A percentile compares a stretch with the other conserved stretches of the same genome.
Evolutionary conservation across 2,329 filamentous ascomycete species (phyloP).

Genomic region (Penicillium frequentans): DNA sequence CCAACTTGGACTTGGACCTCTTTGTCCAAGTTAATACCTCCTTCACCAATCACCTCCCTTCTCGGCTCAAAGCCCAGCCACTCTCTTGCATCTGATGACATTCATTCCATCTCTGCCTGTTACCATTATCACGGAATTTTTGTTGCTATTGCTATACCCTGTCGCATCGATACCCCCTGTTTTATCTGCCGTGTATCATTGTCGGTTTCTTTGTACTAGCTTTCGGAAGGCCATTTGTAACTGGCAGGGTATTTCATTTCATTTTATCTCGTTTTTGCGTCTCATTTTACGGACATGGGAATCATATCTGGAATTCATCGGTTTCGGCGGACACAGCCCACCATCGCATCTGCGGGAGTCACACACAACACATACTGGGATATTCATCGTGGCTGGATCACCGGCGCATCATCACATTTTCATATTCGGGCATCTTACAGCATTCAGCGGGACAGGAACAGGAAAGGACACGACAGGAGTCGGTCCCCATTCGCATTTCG

Average conservation of each 20-base stretch:
- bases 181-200: slow-evolving; percentile 5
- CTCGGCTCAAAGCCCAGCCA: slow-evolving; percentile 7
- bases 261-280: slow-evolving; percentile 2
- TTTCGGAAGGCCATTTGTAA: slow-evolving; percentile 1
- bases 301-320: slow-evolving; percentile 5
- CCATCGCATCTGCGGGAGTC: slow-evolving; percentile 27
- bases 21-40: not conserved
- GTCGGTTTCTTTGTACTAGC: slow-evolving; percentile 1
- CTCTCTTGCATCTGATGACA: slow-evolving; percentile 15
- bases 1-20: not conserved
- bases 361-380: slow-evolving; percentile 8
- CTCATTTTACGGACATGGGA: slow-evolving; percentile 8
- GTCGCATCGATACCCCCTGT: slow-evolving; percentile 24
- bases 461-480: slow-evolving; percentile 3
- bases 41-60: not conserved
- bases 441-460: slow-evolving; percentile 5
- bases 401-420: slow-evolving; percentile 12
- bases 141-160: slow-evolving; percentile 19
- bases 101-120: slow-evolving; percentile 14
- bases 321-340: slow-evolving; percentile 11
- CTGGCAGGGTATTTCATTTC: slow-evolving; percentile 10
- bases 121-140: slow-evolving; percentile 13
- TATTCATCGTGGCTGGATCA: slow-evolving; percentile 24
- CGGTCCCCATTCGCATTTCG: slow-evolving; percentile 11
- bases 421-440: slow-evolving; percentile 9